These are phyloP conservation scores for Suillus alpinus DNA, from an alignment of 768 basidiomycete genomes.

Conservation along the genomic window DNA sequence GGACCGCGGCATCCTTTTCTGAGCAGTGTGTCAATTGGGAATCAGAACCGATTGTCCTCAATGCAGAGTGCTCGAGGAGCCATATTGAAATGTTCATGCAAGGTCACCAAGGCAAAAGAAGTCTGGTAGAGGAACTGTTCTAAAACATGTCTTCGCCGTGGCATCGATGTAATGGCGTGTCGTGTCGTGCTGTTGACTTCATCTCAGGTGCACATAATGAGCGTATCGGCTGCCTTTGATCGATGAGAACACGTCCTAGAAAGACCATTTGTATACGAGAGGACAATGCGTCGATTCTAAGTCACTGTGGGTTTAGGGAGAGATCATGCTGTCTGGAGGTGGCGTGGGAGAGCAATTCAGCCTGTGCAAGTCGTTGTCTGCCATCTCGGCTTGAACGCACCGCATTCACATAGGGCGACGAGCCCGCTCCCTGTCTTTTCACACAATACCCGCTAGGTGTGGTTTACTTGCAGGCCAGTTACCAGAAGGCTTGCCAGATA, in stretches of 20 bases:
- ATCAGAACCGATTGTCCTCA: neutral
- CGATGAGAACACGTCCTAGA: neutral
- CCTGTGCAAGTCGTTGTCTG: conserved; percentile 6
- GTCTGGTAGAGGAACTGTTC: neutral
- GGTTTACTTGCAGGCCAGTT: conserved; percentile 6
- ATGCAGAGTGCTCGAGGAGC: neutral
- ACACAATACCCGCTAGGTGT: conserved; percentile 4
- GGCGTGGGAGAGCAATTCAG: neutral
- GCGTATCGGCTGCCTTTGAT: neutral
- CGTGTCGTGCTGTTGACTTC: neutral
- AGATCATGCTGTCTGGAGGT: neutral
- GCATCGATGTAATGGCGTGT: neutral
- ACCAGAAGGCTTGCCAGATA: conserved; percentile 14
- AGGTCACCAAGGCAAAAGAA: neutral
- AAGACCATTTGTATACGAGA: neutral
- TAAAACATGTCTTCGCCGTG: neutral
- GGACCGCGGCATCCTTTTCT: neutral
- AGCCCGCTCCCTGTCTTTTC: conserved; percentile 5
- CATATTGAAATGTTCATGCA: neutral
- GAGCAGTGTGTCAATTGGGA: neutral
- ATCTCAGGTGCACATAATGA: neutral
- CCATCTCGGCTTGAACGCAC: conserved; percentile 8
- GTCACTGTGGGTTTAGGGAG: neutral
- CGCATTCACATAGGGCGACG: conserved; percentile 14
- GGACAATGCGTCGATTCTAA: neutral